Percentiles rank a stretch among this genome's conserved stretches.
Conservation (phyloP, 176 grass and related monocot species). For the Areca catechu region DNA sequence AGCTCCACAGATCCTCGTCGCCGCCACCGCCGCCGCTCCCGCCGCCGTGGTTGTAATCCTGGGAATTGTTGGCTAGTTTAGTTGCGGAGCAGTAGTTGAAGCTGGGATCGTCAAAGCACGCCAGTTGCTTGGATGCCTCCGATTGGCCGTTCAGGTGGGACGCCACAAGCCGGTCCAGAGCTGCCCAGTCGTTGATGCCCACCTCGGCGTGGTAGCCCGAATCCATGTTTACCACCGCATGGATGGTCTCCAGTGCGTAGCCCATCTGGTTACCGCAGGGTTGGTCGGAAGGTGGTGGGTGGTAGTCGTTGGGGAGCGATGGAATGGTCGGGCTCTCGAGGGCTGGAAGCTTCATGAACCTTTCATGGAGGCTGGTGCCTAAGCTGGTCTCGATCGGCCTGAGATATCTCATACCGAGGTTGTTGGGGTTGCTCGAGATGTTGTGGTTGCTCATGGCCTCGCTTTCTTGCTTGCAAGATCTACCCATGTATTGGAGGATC, state of each 20-base stretch:
- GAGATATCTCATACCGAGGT: conserved; percentile 26
- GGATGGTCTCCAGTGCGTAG: conserved; percentile 7
- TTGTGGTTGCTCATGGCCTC: conserved; percentile 7
- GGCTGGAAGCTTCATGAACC: conserved; percentile 63
- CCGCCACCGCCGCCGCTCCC: conserved; percentile 1
- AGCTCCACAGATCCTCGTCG: conserved; percentile 80
- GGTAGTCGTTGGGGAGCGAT: conserved; percentile 1
- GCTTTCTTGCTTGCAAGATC: conserved; percentile 53
- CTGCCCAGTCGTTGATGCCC: conserved; percentile 42
- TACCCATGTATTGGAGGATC: conserved; percentile 70
- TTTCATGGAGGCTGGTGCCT: conserved; percentile 33
- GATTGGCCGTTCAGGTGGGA: conserved; percentile 57
- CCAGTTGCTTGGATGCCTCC: conserved; percentile 27
- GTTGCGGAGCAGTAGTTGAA: conserved; percentile 19
- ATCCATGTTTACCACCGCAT: conserved; percentile 2
- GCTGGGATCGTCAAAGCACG: conserved; percentile 29
- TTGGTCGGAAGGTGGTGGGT: conserved; percentile 1
- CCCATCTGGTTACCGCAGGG: conserved; percentile 1
- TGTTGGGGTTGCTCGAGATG: no score
- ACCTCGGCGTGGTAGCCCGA: background rate
- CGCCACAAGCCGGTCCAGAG: conserved; percentile 41
- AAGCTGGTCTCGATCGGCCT: conserved; percentile 53
- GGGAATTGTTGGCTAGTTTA: no score
- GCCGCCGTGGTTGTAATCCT: background rate
- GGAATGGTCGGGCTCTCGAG: conserved; percentile 43